These are phyloP conservation scores for Cymbopogon citratus DNA, from an alignment of 176 grass and related monocot species.

Conservation along the genomic window DNA sequence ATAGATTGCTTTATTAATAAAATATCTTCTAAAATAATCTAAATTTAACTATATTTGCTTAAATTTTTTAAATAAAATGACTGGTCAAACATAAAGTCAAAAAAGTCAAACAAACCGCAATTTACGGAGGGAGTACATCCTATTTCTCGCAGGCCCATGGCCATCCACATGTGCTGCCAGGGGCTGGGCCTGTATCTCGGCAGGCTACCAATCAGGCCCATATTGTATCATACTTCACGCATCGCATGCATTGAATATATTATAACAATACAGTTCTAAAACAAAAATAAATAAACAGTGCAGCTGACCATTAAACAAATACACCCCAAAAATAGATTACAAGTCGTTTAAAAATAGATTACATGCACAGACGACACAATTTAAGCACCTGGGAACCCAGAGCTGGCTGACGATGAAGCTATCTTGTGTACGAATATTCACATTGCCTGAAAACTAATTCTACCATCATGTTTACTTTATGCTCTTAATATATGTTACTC, in stretches of 20 bases:
- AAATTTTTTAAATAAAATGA: too few relatives aligned
- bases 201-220: too few relatives aligned
- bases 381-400: background rate
- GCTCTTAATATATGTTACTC: background rate
- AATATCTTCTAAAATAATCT: too few relatives aligned
- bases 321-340: background rate
- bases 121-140: too few relatives aligned
- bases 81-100: too few relatives aligned
- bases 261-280: too few relatives aligned
- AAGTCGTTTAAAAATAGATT: background rate
- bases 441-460: constrained; percentile 24
- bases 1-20: too few relatives aligned
- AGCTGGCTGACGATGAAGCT: background rate
- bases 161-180: too few relatives aligned
- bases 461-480: background rate
- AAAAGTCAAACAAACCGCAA: too few relatives aligned
- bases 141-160: too few relatives aligned
- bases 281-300: background rate
- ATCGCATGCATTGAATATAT: background rate
- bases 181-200: too few relatives aligned
- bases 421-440: constrained; percentile 32
- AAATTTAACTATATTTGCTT: too few relatives aligned
- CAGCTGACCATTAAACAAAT: background rate
- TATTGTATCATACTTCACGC: background rate
- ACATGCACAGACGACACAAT: background rate